A percentile compares a stretch with the other conserved stretches of the same genome.
Evolutionary conservation across 805 yeast species (phyloP).

Genomic region (Zygosaccharomyces lentus): DNA sequence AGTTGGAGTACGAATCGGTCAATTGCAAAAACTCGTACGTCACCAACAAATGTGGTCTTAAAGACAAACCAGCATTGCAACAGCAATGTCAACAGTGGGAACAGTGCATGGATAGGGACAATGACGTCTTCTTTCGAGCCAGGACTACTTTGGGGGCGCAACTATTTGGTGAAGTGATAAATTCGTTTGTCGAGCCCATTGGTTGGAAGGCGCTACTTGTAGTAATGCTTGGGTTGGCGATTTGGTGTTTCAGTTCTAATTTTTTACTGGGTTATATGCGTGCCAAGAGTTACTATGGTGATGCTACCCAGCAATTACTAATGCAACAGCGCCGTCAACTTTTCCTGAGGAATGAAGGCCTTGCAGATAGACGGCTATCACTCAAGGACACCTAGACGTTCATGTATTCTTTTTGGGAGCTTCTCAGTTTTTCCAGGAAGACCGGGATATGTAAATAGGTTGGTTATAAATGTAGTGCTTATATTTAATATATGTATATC

Average conservation of each 20-base stretch:
- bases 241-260: slow-evolving; percentile 56
- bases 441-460: background rate
- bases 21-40: slow-evolving; percentile 49
- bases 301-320: slow-evolving; percentile 10
- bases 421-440: background rate
- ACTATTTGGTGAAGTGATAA: slow-evolving; percentile 56
- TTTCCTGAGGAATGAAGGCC: slow-evolving; percentile 2
- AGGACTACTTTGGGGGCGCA: slow-evolving; percentile 58
- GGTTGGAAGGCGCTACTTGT: slow-evolving; percentile 55
- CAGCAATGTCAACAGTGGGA: slow-evolving; percentile 58
- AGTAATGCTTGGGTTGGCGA: slow-evolving; percentile 36
- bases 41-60: slow-evolving; percentile 52
- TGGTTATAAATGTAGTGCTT: background rate
- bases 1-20: slow-evolving; percentile 48
- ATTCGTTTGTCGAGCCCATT: slow-evolving; percentile 63
- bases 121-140: slow-evolving; percentile 39
- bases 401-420: background rate
- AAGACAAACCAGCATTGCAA: slow-evolving; percentile 54
- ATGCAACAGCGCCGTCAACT: slow-evolving; percentile 7
- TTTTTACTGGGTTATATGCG: slow-evolving; percentile 63
- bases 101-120: slow-evolving; percentile 59
- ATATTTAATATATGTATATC: background rate
- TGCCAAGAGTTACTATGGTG: slow-evolving; percentile 43
- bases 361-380: background rate
- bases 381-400: background rate